A percentile compares a stretch with the other conserved stretches of the same genome.
phyloP scores from a whole-genome alignment of 345 rosid genomes.

The Rhizophora mangle region DNA sequence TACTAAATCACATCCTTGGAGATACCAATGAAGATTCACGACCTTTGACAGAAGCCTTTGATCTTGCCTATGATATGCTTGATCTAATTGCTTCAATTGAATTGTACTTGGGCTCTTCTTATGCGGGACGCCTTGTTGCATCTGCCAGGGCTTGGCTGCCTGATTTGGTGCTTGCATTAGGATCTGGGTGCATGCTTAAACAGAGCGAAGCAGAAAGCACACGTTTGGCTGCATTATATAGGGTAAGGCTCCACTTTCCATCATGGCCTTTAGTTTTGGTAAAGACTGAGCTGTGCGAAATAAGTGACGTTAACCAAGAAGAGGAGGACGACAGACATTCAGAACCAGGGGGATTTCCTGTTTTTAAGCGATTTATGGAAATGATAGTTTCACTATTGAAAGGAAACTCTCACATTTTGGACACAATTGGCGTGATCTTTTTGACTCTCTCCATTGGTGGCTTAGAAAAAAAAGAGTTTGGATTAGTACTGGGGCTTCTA shows the following conservation, averaged over 20 bases:
- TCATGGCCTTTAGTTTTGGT: slow-evolving; percentile 62
- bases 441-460: slow-evolving; percentile 45
- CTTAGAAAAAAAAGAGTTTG: slow-evolving; percentile 56
- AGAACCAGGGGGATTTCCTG: slow-evolving; percentile 36
- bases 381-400: slow-evolving; percentile 40
- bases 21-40: slow-evolving; percentile 41
- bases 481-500: slow-evolving; percentile 55
- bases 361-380: slow-evolving; percentile 43
- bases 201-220: slow-evolving; percentile 34
- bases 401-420: slow-evolving; percentile 42
- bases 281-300: slow-evolving; percentile 46
- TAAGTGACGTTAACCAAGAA: slow-evolving; percentile 25
- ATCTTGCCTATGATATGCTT: slow-evolving; percentile 57
- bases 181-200: slow-evolving; percentile 42
- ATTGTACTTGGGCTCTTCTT: slow-evolving; percentile 43
- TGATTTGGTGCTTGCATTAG: slow-evolving; percentile 79
- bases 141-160: slow-evolving; percentile 77
- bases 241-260: slow-evolving; percentile 48
- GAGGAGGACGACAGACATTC: slow-evolving; percentile 37
- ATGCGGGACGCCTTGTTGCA: slow-evolving; percentile 49
- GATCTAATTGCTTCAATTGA: slow-evolving; percentile 52
- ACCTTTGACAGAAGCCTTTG: slow-evolving; percentile 49
- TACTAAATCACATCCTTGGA: slow-evolving; percentile 54
- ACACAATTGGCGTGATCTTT: slow-evolving; percentile 64
- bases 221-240: slow-evolving; percentile 31